Percentiles rank a stretch among this genome's conserved stretches.
phyloP scores from a whole-genome alignment of 1,139 yeast genomes.

The Protomyces lactucae-debilis region DNA sequence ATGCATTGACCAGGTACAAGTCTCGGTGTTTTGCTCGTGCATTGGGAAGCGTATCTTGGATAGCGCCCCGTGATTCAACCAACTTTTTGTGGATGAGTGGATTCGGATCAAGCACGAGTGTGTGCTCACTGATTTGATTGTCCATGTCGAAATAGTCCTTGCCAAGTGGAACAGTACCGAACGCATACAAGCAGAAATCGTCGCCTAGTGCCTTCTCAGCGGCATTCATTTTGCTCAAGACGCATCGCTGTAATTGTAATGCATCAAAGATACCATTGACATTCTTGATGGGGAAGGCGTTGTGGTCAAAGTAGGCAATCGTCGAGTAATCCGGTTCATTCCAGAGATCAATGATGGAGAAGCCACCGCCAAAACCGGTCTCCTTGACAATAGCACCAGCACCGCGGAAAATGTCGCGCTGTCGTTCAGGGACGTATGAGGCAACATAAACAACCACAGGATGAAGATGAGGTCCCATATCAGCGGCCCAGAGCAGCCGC shows the following conservation, averaged over 20 bases:
- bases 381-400: constrained; percentile 24
- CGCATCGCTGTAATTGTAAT: constrained; percentile 26
- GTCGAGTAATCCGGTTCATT: constrained; percentile 53
- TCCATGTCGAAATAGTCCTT: not conserved
- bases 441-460: constrained; percentile 16
- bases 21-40: not conserved
- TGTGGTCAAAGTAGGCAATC: constrained; percentile 74
- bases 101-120: constrained; percentile 2
- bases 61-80: not conserved
- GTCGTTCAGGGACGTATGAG: constrained; percentile 3
- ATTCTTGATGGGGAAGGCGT: constrained; percentile 59
- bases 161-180: constrained; percentile 11
- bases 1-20: not conserved
- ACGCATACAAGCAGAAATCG: constrained; percentile 2
- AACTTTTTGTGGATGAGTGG: constrained; percentile 4
- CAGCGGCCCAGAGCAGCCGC: constrained; percentile 14
- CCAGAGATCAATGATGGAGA: constrained; percentile 45
- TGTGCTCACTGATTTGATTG: constrained; percentile 15
- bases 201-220: constrained; percentile 1
- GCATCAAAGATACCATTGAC: constrained; percentile 44
- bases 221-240: not conserved
- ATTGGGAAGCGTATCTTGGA: not conserved
- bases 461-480: not conserved
- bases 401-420: constrained; percentile 17
- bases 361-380: not conserved